Evolutionary conservation across 768 basidiomycete species (phyloP), one percentile per base, ranked within the genome.

Genomic region (Phylloporus arenicola): DNA sequence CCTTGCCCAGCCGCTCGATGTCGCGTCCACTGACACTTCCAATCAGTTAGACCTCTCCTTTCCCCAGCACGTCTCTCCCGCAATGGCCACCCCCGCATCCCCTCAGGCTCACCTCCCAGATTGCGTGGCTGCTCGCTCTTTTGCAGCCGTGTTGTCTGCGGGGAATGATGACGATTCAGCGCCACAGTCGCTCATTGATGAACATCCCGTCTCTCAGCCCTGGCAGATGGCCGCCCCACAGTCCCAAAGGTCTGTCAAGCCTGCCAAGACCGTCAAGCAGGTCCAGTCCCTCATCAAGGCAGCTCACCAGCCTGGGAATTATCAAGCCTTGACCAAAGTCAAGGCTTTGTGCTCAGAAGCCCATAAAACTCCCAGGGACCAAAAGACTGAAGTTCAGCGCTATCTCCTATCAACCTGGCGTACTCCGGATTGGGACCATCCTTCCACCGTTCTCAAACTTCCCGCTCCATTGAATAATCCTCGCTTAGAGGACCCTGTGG

Each of bases 261-360:
- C 58, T 5, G 67, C 71, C 17, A 72, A 67, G 62, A 71, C 54
- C 56, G 58, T 76, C 30, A 70, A 65, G 10, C 72, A 76, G 33
- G 57, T 76, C 11, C 71, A 74, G 44, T 65, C 70, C 3, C 70
- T 76, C 48, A 75, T 76, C 56, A 65, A 62, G 37, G 68, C 67
- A 11, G 75, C 75, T 16, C 72, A 74, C 49, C 70, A 73, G 55
- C 72, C 72, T 1, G 70, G 72, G 0, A 75, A 74, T 44, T 67
- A 72, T 6, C 70, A 65, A 37, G 68, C 69, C 29, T 64, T 76
- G 45, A 60, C 65, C 31, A 72, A 66, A 53, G 69, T 76, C 55
- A 76, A 76, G 60, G 68, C 68, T 44, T 55, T 76, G 35, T 76
- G 75, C 56, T 68, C 73, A 0, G 72, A 74, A 31, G 75, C 75